Base-by-base conservation (phyloP, 495 filamentous ascomycete species). In the Annulohypoxylon nitens region DNA sequence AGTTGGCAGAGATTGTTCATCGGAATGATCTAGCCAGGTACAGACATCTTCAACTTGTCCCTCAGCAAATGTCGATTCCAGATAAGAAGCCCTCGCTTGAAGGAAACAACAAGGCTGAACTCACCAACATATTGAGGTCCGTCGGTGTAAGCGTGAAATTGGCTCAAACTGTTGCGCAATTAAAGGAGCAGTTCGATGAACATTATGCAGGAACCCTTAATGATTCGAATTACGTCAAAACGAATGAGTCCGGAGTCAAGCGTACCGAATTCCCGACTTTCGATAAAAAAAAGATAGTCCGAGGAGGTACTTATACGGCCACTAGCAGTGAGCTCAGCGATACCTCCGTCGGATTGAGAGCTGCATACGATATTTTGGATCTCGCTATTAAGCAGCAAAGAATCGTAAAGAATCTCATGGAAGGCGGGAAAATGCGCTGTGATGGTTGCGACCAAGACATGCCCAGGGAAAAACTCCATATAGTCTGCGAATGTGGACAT, bases 401-500 rank as follows among this genome's bases (percentile, higher is more conserved):
- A 12, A 69, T 69, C 5, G 54, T 60, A 3, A 7, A 30, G 37
- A 68, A 41, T 26, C 54, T 57, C 41, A 59, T 30, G 10, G 0
- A 2, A 0, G 23, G 26, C 0, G 20, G 20, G 8, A 8, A 51
- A 3, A 54, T 70, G 6, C 3, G 33, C 14, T 86, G 85, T 55
- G 55, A 78, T 51, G 34, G 51, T 20, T 86, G 84, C 69, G 61
- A 61, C 0, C 16, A 72, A 25, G 12, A 53, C 1, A 57, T 63
- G 11, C 23, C 51, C 11, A 36, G 48, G 26, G 43, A 74, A 0
- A 60, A 78, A 0, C 54, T 85, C 9, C 76, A 69, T 33, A 64
- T 88, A 18, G 71, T 87, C 23, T 76, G 80, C 5, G 77, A 77
- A 10, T 89, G 88, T 67, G 88, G 88, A 7, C 88, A 89, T 57